Percentiles rank a stretch among this genome's conserved stretches.
Conservation (phyloP, 2,329 filamentous ascomycete species). For the Seiridium cupressi region DNA sequence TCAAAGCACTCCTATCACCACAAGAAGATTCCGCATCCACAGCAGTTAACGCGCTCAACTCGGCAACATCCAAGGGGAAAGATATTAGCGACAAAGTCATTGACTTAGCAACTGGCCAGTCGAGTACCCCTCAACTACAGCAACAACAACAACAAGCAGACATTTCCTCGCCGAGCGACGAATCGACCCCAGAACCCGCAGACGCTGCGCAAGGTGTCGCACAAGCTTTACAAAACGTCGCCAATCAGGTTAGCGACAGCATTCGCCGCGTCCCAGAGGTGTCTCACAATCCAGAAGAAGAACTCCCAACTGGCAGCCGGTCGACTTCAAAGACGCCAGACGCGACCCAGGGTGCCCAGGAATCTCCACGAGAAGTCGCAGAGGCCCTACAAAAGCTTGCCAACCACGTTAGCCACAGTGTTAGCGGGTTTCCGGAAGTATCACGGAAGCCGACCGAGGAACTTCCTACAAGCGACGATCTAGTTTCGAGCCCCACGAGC, state of each 20-base stretch:
- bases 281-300: not conserved
- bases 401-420: not conserved
- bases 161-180: too few species aligned
- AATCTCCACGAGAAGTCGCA: not conserved
- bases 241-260: too few species aligned
- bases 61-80: not conserved
- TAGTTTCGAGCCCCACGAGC: not conserved
- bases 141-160: too few species aligned
- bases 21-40: slow-evolving; percentile 7
- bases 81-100: too few species aligned
- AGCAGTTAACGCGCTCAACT: not conserved
- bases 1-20: slow-evolving; percentile 18
- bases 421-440: not conserved
- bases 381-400: not conserved
- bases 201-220: too few species aligned
- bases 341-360: too few species aligned
- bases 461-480: not conserved
- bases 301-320: not conserved
- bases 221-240: too few species aligned
- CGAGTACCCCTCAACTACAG: too few species aligned
- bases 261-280: too few species aligned
- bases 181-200: too few species aligned
- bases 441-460: not conserved
- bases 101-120: too few species aligned
- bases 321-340: not conserved